Conservation (phyloP, 192 early-diverging fungal species). For the Pilaira anomala region DNA sequence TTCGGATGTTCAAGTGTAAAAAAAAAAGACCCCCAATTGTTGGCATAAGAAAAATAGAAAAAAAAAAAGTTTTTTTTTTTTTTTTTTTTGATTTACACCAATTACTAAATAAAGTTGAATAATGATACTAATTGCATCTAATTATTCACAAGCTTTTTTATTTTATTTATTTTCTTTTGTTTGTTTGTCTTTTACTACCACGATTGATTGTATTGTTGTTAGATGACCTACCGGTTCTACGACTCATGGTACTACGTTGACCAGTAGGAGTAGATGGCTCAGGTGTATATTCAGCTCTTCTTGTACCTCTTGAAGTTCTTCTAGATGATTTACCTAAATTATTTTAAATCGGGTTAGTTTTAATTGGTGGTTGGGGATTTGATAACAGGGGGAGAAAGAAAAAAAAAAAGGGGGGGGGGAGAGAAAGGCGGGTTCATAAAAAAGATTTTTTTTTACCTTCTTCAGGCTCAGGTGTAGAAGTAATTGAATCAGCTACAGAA, state of each 20-base stretch:
- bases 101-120: not conserved
- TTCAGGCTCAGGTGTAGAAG: constrained; percentile 51
- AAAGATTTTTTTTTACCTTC: constrained; percentile 35
- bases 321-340: constrained; percentile 17
- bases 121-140: constrained; percentile 9
- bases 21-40: constrained; percentile 11
- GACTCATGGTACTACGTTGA: constrained; percentile 4
- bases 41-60: not conserved
- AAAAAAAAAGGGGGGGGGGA: no score
- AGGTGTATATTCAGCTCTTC: constrained; percentile 25
- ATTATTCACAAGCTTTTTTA: not conserved
- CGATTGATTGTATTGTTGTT: not conserved
- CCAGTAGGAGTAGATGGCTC: constrained; percentile 16
- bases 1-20: no score
- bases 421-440: no score
- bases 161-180: constrained; percentile 21
- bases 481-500: constrained; percentile 42
- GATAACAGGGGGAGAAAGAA: no score
- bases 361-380: no score
- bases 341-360: no score
- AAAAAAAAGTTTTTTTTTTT: no score
- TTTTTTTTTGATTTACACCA: not conserved
- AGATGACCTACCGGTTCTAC: constrained; percentile 18
- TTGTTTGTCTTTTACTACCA: constrained; percentile 20
- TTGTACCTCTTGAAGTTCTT: constrained; percentile 19